These are phyloP conservation scores for Cylindrotheca closterium DNA, from an alignment of 108 stramenopile species.

Conservation along the genomic window DNA sequence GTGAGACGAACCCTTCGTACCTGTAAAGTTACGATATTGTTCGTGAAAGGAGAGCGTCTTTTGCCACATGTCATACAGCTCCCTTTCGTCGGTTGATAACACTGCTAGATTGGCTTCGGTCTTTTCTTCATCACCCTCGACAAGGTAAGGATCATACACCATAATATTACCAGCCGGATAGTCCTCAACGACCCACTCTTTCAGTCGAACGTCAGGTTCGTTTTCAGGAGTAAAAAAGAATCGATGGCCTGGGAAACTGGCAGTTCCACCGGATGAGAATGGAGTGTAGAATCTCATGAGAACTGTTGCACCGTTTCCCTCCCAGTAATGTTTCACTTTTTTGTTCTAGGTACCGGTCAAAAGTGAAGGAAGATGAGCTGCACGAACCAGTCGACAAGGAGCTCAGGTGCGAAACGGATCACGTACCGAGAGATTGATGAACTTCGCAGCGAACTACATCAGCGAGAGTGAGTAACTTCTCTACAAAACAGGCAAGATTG, in stretches of 20 bases:
- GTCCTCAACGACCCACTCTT: constrained; percentile 32
- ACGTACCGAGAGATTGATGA: constrained; percentile 80
- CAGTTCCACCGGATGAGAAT: constrained; percentile 58
- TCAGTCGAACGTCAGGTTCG: constrained; percentile 12
- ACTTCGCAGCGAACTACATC: constrained; percentile 73
- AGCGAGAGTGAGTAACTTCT: too few species aligned
- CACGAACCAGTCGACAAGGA: too few species aligned
- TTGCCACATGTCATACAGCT: constrained; percentile 41
- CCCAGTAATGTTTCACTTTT: constrained; percentile 50
- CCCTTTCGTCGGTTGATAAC: constrained; percentile 44
- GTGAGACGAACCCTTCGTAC: too few species aligned
- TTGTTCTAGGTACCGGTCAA: too few species aligned
- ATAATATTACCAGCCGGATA: constrained; percentile 56
- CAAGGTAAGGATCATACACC: constrained; percentile 69
- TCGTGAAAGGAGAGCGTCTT: constrained; percentile 56
- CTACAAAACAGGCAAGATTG: too few species aligned
- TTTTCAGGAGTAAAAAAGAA: constrained; percentile 51
- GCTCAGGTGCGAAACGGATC: too few species aligned
- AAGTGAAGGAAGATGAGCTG: too few species aligned
- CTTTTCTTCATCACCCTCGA: constrained; percentile 49
- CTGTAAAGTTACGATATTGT: constrained; percentile 62
- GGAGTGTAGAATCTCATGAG: constrained; percentile 40
- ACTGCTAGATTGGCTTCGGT: constrained; percentile 57
- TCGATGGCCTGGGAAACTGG: constrained; percentile 53
- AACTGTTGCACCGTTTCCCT: constrained; percentile 39